Evolutionary conservation across 2,329 filamentous ascomycete species (phyloP), one percentile per base, ranked within the genome.

Genomic region (Aureobasidium sp.): DNA sequence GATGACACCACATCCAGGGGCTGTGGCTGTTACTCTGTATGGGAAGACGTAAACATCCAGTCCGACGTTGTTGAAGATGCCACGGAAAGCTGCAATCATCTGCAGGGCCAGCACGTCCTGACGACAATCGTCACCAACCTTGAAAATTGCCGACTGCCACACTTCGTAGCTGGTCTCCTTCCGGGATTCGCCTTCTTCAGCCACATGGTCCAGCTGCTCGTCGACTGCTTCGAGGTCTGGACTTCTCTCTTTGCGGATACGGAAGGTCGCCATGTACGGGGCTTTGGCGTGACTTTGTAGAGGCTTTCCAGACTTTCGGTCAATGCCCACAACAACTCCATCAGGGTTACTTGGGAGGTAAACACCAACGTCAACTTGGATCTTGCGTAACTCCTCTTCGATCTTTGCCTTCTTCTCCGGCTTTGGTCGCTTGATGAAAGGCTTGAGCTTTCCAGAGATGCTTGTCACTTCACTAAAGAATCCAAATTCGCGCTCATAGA

Each of bases 91-190:
- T 0, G 94, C 88, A 72, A 99, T 97, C 88, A 99, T 95, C 75
- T 99, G 94, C 64, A 99, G 79, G 1, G 94, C 94, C 64, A 99
- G 81, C 58, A 99, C 89, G 70, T 99, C 95, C 76, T 99, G 94
- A 56, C 94, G 88, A 73, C 94, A 97, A 74, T 99, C 94, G 72
- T 99, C 94, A 65, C 94, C 94, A 53, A 99, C 95, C 74, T 99
- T 99, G 85, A 99, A 99, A 71, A 99, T 99, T 62, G 93, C 94
- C 1, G 91, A 96, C 74, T 99, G 94, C 95, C 94, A 97, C n/a
- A 93, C 88, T 74, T 99, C 95, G 67, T 96, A 85, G 0, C 85
- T 90, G 68, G 82, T 84, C 59, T 69, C 71, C 65, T 67, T 67
- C 45, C 65, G 66, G 62, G 66, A 66, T 66, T 69, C 29, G 49